Percentiles rank a stretch among this genome's conserved stretches.
phyloP scores from a whole-genome alignment of 2,329 filamentous ascomycete species.

The Xylariaceae sp. region DNA sequence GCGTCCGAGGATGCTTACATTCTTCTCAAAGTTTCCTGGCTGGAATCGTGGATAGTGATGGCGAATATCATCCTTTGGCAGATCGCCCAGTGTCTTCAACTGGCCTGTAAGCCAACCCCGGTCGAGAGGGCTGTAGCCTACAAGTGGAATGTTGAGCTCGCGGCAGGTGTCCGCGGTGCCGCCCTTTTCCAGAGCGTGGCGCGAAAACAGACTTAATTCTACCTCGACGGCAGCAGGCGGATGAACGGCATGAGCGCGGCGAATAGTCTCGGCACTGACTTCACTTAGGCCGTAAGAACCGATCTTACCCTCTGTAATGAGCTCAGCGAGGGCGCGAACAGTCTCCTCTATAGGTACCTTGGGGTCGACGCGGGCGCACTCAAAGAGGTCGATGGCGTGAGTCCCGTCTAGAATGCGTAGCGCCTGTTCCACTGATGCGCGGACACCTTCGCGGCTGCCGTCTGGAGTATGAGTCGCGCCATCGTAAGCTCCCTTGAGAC shows the following conservation, averaged over 20 bases:
- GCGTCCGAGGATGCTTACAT: conserved; percentile 26
- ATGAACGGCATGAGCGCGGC: conserved; percentile 47
- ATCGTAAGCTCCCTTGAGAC: conserved; percentile 45
- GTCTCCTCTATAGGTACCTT: conserved; percentile 32
- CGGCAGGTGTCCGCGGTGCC: conserved; percentile 52
- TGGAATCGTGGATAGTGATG: conserved; percentile 43
- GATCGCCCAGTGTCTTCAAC: conserved; percentile 41
- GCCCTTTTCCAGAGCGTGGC: conserved; percentile 50
- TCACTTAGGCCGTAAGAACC: conserved; percentile 31
- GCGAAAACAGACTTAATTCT: conserved; percentile 55
- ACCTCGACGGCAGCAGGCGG: conserved; percentile 58
- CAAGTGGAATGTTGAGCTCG: conserved; percentile 52
- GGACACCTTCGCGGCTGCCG: conserved; percentile 34
- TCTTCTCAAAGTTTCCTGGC: conserved; percentile 17
- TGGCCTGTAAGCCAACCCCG: conserved; percentile 51
- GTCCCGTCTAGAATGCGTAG: conserved; percentile 39
- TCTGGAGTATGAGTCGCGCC: conserved; percentile 35
- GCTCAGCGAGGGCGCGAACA: conserved; percentile 25
- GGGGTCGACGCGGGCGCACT: conserved; percentile 41
- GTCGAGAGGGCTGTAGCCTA: conserved; percentile 57
- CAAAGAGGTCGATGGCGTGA: conserved; percentile 48
- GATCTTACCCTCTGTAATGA: conserved; percentile 31
- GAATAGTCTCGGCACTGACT: conserved; percentile 30
- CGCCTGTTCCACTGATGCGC: conserved; percentile 42
- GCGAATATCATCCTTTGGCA: conserved; percentile 44